Conservation (phyloP, 805 yeast species). For the Saturnispora halmiae region DNA sequence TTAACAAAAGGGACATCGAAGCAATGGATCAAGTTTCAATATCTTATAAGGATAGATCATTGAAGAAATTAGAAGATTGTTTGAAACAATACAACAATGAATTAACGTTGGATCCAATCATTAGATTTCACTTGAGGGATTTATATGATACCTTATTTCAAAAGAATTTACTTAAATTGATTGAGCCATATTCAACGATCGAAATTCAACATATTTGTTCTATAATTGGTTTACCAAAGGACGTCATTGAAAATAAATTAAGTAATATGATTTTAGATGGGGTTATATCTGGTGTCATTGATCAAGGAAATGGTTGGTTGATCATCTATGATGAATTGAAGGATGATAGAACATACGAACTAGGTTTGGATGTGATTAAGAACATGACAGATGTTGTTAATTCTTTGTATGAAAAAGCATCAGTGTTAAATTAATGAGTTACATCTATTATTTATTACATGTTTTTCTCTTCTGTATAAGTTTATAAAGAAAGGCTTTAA, state of each 20-base stretch:
- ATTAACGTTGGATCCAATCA: constrained; percentile 76
- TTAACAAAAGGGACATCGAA: constrained; percentile 75
- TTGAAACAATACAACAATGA: constrained; percentile 62
- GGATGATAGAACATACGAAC: constrained; percentile 80
- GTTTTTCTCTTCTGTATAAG: too few species aligned
- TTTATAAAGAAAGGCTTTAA: constrained; percentile 9
- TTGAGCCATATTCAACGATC: constrained; percentile 94
- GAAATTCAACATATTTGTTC: constrained; percentile 84
- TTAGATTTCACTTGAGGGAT: constrained; percentile 85
- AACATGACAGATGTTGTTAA: constrained; percentile 86
- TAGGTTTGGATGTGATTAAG: constrained; percentile 77
- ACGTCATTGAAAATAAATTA: constrained; percentile 87
- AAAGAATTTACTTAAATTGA: constrained; percentile 86
- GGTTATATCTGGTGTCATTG: constrained; percentile 91
- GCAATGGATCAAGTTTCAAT: constrained; percentile 91
- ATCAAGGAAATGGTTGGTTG: constrained; percentile 98
- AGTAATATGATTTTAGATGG: constrained; percentile 95
- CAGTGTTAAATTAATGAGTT: constrained; percentile 53
- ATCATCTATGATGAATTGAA: constrained; percentile 83
- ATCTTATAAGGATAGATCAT: constrained; percentile 82
- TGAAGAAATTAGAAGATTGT: constrained; percentile 85
- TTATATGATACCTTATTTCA: constrained; percentile 88
- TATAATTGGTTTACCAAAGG: constrained; percentile 76
- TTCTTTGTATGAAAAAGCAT: constrained; percentile 86
- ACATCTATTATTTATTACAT: too few species aligned